Conservation (phyloP, 345 rosid species). For the Gossypium anomalum region DNA sequence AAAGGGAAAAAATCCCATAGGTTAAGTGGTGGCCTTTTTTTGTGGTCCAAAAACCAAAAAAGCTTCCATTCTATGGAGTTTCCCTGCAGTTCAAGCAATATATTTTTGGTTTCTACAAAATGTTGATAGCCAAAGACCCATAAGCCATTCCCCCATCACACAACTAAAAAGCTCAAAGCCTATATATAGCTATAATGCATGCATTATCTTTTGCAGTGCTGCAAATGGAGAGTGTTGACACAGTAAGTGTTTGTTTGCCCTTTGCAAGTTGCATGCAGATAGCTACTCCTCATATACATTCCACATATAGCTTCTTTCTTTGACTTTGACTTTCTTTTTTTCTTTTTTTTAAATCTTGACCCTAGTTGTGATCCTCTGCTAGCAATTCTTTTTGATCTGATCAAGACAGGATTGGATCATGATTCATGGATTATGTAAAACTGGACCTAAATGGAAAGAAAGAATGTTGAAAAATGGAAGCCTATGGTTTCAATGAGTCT, state of each 20-base stretch:
- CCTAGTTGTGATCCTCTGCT: not conserved
- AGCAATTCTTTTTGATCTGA: not conserved
- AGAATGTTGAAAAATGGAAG: not conserved
- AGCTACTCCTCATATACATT: not conserved
- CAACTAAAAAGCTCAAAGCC: not conserved
- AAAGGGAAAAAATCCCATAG: not conserved
- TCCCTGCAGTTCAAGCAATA: not conserved
- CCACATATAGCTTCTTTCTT: not conserved
- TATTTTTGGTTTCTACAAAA: not conserved
- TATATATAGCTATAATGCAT: not conserved
- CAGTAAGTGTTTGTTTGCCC: not conserved
- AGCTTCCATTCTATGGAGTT: not conserved
- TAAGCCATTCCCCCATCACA: not conserved
- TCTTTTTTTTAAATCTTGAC: not conserved
- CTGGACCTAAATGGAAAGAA: not conserved
- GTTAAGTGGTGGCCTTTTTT: not conserved
- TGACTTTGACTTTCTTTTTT: not conserved
- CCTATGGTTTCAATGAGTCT: not conserved
- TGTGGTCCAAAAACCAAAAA: not conserved
- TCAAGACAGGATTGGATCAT: not conserved
- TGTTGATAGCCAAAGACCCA: constrained; percentile 5
- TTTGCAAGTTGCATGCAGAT: constrained; percentile 14
- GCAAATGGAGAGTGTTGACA: not conserved
- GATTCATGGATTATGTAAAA: not conserved
- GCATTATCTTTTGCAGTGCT: not conserved